Conservation (phyloP, 495 filamentous ascomycete species). For the Geoglossum glabrum region DNA sequence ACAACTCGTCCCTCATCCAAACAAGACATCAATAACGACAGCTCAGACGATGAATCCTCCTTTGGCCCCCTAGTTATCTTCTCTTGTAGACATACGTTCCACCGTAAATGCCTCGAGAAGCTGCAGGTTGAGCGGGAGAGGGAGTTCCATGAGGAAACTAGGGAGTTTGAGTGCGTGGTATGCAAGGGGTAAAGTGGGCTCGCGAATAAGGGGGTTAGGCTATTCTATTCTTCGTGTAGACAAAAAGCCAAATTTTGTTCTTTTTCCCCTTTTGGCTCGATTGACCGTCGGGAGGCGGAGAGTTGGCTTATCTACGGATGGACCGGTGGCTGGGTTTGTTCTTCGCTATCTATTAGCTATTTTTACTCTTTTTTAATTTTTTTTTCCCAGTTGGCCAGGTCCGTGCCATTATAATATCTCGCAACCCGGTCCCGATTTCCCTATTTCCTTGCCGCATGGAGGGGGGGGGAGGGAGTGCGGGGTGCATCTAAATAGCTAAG, state of each 20-base stretch:
- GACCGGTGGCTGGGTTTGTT: not conserved
- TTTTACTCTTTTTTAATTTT: not conserved
- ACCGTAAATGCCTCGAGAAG: conserved; percentile 36
- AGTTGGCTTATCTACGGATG: conserved; percentile 8
- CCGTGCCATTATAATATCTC: not conserved
- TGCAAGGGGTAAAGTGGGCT: no score
- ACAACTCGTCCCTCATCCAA: not conserved
- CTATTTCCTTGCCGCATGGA: no score
- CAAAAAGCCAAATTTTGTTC: no score
- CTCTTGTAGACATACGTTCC: conserved; percentile 42
- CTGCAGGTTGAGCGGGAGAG: conserved; percentile 21
- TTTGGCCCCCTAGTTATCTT: conserved; percentile 35
- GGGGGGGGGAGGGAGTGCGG: no score
- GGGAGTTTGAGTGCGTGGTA: conserved; percentile 14
- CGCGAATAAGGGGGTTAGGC: no score
- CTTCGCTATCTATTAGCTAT: not conserved
- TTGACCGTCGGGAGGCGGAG: no score
- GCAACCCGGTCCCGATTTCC: no score
- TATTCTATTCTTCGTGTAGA: no score
- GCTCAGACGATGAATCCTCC: conserved; percentile 11
- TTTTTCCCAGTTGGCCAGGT: no score
- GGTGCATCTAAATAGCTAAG: no score
- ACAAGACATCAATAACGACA: not conserved
- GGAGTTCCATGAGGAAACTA: no score
- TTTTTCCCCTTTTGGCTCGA: no score